phyloP scores from a whole-genome alignment of 1,284 basidiomycete species.

The Puccinia triticina region DNA sequence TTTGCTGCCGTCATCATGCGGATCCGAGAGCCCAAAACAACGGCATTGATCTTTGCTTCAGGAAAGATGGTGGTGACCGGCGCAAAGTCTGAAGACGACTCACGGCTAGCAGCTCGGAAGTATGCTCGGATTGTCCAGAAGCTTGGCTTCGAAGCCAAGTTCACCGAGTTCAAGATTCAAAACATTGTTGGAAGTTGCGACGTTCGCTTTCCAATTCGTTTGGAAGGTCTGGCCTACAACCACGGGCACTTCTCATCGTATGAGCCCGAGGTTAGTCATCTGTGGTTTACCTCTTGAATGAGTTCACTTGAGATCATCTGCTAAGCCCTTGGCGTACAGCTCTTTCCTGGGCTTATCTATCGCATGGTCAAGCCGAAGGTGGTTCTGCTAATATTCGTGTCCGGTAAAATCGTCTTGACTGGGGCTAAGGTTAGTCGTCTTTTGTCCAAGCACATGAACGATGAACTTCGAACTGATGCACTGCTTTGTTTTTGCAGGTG shows the following conservation, averaged over 20 bases:
- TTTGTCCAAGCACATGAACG: conserved; percentile 54
- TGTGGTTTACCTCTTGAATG: neutral
- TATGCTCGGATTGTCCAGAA: conserved; percentile 99
- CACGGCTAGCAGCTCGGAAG: conserved; percentile 92
- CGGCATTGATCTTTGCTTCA: conserved; percentile 97
- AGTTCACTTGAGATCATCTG: conserved; percentile 56
- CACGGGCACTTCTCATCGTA: conserved; percentile 99
- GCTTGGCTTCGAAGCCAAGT: conserved; percentile 98
- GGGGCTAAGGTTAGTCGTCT: conserved; percentile 82
- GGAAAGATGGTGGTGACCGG: conserved; percentile 99
- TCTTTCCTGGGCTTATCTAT: conserved; percentile 99
- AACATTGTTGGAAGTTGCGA: conserved; percentile 99
- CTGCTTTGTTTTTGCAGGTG: conserved; percentile 67
- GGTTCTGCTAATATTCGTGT: conserved; percentile 96
- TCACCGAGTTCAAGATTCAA: conserved; percentile 99
- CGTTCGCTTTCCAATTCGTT: conserved; percentile 97
- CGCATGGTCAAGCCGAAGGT: conserved; percentile 99
- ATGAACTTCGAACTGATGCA: conserved; percentile 62
- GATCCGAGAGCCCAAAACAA: conserved; percentile 99
- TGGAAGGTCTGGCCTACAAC: conserved; percentile 95
- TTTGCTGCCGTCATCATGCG: conserved; percentile 99
- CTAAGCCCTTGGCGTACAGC: conserved; percentile 63
- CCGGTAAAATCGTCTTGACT: conserved; percentile 97
- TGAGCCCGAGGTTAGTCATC: conserved; percentile 82
- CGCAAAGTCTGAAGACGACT: conserved; percentile 98